Evolutionary conservation across 116 monocot species (phyloP).

Genomic region (Zostera marina): DNA sequence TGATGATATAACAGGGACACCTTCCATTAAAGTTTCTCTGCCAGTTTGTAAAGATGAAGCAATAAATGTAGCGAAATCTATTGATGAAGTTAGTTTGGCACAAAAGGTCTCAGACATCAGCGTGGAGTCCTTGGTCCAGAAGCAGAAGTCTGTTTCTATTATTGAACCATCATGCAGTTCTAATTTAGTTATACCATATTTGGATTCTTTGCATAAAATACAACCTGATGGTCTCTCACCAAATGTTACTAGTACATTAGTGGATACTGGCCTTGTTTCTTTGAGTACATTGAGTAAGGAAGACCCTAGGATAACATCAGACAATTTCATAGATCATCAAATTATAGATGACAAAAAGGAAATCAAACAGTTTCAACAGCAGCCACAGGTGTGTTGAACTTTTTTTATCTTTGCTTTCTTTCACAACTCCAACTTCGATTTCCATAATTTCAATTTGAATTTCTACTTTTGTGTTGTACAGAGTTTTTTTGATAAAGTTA

Average conservation of each 20-base stretch:
- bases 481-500: no score
- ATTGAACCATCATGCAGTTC: conserved; percentile 2
- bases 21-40: neutral
- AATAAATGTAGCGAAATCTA: neutral
- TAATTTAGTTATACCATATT: neutral
- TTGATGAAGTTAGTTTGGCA: conserved; percentile 7
- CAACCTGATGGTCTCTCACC: conserved; percentile 2
- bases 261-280: conserved; percentile 9
- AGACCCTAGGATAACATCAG: conserved; percentile 19
- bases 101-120: conserved; percentile 7
- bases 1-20: conserved; percentile 7
- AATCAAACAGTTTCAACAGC: conserved; percentile 10
- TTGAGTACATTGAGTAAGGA: conserved; percentile 16
- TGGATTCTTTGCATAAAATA: conserved; percentile 6
- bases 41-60: neutral
- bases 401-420: neutral
- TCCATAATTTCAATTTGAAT: neutral
- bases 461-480: neutral
- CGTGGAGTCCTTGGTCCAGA: conserved; percentile 7
- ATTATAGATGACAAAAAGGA: conserved; percentile 25
- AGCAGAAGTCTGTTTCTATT: conserved; percentile 1
- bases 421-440: no score
- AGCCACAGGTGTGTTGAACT: conserved; percentile 10
- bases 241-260: conserved; percentile 6
- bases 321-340: conserved; percentile 28